These are phyloP conservation scores for Oryza brachyantha DNA, from an alignment of 176 grass and related monocot species.

Conservation along the genomic window DNA sequence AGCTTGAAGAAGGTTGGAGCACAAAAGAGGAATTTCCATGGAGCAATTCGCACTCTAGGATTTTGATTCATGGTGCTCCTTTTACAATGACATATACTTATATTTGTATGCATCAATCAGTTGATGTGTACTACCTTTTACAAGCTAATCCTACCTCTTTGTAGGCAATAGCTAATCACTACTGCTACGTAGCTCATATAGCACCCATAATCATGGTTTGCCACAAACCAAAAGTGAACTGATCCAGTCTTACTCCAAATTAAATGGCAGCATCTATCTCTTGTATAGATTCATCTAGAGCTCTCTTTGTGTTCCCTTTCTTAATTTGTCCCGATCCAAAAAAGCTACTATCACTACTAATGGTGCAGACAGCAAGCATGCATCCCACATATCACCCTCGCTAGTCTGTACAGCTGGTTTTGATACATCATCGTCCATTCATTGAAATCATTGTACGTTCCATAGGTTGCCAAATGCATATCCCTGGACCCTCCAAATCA, in stretches of 20 bases:
- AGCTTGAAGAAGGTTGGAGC: neutral
- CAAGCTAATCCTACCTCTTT: neutral
- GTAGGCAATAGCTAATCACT: neutral
- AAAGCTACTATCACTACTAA: constrained; percentile 13
- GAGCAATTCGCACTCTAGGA: neutral
- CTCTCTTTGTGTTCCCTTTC: neutral
- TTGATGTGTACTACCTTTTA: neutral
- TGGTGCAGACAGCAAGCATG: neutral
- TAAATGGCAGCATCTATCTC: neutral
- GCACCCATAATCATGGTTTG: neutral
- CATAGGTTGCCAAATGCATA: neutral
- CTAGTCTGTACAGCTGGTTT: neutral
- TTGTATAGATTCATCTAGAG: neutral
- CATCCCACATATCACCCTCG: neutral
- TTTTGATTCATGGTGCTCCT: neutral
- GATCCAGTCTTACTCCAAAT: neutral
- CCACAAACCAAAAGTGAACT: neutral
- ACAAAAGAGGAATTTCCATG: neutral
- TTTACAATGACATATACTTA: neutral
- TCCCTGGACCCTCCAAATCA: neutral
- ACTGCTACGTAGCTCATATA: constrained; percentile 6
- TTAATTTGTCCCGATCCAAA: neutral
- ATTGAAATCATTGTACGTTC: neutral
- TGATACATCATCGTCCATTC: neutral
- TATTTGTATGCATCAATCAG: neutral